These are phyloP conservation scores for Volvox carteri DNA, from an alignment of 163 green algal genomes.

Conservation along the genomic window DNA sequence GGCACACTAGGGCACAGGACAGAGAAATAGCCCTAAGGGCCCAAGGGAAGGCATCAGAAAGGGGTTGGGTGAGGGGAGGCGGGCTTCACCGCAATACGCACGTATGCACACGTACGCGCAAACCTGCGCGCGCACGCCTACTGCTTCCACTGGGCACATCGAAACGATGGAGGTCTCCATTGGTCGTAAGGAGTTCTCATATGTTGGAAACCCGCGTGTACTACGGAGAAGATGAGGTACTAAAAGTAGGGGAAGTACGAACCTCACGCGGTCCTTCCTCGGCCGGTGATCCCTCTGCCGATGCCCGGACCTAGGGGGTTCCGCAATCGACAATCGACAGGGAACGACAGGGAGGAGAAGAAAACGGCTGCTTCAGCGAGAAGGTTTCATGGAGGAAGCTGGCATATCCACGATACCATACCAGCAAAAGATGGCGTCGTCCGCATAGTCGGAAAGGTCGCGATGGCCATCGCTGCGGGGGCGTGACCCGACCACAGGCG, in stretches of 20 bases:
- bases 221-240: neutral
- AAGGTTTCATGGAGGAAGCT: neutral
- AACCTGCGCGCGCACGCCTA: neutral
- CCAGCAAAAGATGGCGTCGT: neutral
- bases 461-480: neutral
- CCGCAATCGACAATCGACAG: too few relatives aligned
- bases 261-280: constrained; percentile 32
- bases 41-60: too few relatives aligned
- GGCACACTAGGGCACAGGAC: neutral
- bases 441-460: neutral
- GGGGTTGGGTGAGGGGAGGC: too few relatives aligned
- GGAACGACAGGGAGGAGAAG: neutral
- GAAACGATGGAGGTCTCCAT: neutral
- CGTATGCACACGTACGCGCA: neutral
- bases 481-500: neutral
- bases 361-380: neutral
- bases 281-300: neutral
- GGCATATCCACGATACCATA: neutral
- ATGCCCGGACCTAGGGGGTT: constrained; percentile 24
- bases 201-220: neutral
- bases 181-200: neutral
- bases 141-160: neutral
- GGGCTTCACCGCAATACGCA: neutral
- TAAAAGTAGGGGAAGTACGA: neutral
- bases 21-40: too few relatives aligned